These are phyloP conservation scores for Epichloe bromicola DNA, from an alignment of 2,329 filamentous ascomycete species.

Conservation along the genomic window DNA sequence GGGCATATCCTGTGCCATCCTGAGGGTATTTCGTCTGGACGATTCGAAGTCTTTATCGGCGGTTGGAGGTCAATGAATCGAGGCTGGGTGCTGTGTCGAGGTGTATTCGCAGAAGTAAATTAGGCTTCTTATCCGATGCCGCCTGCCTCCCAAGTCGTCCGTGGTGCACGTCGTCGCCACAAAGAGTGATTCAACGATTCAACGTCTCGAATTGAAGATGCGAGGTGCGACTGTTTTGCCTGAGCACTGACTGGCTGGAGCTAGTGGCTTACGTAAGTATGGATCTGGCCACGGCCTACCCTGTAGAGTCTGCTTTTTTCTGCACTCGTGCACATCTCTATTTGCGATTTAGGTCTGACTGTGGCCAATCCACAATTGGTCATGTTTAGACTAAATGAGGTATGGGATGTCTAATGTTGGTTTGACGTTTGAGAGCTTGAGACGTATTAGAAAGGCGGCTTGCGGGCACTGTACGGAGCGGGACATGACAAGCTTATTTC, in stretches of 20 bases:
- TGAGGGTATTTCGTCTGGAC: constrained; percentile 22
- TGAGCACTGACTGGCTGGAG: not conserved
- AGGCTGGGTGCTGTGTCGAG: not conserved
- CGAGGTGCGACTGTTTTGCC: constrained; percentile 1
- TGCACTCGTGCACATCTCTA: not conserved
- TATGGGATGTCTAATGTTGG: too few species aligned
- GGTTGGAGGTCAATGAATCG: not conserved
- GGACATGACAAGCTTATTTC: too few species aligned
- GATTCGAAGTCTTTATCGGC: not conserved
- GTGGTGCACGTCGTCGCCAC: not conserved
- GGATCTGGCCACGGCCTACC: not conserved
- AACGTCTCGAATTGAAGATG: not conserved
- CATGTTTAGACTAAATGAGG: too few species aligned
- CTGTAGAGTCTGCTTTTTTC: not conserved
- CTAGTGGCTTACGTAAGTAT: not conserved
- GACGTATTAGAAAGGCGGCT: too few species aligned
- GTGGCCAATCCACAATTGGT: too few species aligned
- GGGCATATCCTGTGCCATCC: constrained; percentile 96
- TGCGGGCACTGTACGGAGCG: too few species aligned
- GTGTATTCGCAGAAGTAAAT: not conserved
- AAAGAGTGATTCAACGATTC: not conserved
- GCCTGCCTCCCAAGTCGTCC: not conserved
- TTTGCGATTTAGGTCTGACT: too few species aligned
- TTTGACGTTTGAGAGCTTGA: too few species aligned
- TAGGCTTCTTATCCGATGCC: not conserved